These are phyloP conservation scores for Hymenoscyphus salicellus DNA, from an alignment of 2,329 filamentous ascomycete species.

Conservation along the genomic window DNA sequence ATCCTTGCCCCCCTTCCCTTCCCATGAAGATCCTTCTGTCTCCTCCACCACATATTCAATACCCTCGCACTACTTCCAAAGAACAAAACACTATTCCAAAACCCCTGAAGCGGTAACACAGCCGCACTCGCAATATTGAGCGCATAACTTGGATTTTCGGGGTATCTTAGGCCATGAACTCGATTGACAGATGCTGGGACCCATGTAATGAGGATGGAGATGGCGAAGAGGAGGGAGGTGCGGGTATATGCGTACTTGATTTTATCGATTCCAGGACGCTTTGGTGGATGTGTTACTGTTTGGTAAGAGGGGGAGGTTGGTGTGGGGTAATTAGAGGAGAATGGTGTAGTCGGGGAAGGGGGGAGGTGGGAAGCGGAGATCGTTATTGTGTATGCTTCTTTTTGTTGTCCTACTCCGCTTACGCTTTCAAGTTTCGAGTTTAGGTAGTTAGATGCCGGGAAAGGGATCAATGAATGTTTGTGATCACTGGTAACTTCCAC, in stretches of 20 bases:
- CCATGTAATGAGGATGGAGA: constrained; percentile 69
- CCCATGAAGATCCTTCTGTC: background rate
- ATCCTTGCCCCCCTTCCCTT: background rate
- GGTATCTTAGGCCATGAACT: constrained; percentile 64
- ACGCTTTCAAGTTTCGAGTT: background rate
- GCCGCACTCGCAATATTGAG: constrained; percentile 69
- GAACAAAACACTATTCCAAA: constrained; percentile 81
- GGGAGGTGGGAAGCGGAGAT: background rate
- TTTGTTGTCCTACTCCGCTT: background rate
- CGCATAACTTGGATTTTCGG: constrained; percentile 48
- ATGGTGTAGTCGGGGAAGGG: background rate
- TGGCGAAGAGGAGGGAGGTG: constrained; percentile 67
- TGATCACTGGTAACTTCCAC: constrained; percentile 22
- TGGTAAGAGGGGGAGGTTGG: background rate
- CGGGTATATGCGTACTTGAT: constrained; percentile 68
- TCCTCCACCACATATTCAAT: constrained; percentile 44
- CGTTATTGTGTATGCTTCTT: background rate
- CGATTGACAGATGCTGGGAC: constrained; percentile 74
- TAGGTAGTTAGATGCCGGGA: background rate
- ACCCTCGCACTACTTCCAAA: constrained; percentile 65
- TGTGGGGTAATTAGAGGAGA: background rate
- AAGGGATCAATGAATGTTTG: background rate
- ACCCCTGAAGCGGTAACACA: constrained; percentile 76
- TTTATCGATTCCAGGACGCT: constrained; percentile 46
- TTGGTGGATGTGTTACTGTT: background rate